Evolutionary conservation across 148 eudicot species (phyloP).

Genomic region (Salicornia ramosissima): DNA sequence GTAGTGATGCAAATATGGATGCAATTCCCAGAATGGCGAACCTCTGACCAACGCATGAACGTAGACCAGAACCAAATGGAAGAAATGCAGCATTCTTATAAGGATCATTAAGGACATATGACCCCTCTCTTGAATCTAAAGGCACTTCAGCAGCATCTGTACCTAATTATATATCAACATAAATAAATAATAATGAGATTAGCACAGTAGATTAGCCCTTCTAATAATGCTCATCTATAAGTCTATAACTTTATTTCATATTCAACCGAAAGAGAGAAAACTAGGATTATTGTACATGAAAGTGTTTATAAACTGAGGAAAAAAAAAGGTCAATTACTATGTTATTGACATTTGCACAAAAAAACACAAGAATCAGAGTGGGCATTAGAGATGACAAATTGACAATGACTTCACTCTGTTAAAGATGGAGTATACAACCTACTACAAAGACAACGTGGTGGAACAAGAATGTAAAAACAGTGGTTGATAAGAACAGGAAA

Average conservation of each 20-base stretch:
- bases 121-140: slow-evolving; percentile 18
- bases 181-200: neutral
- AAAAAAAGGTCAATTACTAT: neutral
- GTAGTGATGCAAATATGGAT: slow-evolving; percentile 45
- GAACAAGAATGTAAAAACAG: no score
- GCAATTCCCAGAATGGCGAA: slow-evolving; percentile 41
- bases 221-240: neutral
- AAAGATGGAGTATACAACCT: no score
- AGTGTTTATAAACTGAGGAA: neutral
- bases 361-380: no score
- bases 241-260: neutral
- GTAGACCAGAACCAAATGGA: slow-evolving; percentile 49
- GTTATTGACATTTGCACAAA: no score
- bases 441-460: no score
- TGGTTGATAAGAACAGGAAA: no score
- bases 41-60: slow-evolving; percentile 50
- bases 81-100: slow-evolving; percentile 40
- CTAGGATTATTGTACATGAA: no score
- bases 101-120: slow-evolving; percentile 30
- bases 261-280: neutral
- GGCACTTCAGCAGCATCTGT: slow-evolving; percentile 23
- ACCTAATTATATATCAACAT: slow-evolving; percentile 12
- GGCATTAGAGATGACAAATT: no score
- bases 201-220: neutral
- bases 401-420: no score